Percentiles rank a stretch among this genome's conserved stretches.
Evolutionary conservation across 2,329 filamentous ascomycete genomes (phyloP).

Genomic region (Biscogniauxia sp.): DNA sequence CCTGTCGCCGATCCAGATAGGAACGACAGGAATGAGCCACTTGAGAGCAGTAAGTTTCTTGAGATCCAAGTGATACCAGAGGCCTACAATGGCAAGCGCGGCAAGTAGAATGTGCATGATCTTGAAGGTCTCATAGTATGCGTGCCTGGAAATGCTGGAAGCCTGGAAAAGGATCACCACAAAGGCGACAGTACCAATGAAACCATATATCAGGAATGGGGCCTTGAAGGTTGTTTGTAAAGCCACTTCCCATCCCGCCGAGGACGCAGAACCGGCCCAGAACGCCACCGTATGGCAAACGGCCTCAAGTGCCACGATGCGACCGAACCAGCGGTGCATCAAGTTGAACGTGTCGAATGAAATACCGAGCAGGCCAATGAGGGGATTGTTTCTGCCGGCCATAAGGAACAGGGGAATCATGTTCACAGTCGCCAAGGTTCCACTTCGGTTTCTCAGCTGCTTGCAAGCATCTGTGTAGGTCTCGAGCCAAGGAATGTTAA

Average conservation of each 20-base stretch:
- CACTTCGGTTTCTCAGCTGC: constrained; percentile 65
- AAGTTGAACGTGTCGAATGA: constrained; percentile 83
- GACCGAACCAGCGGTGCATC: constrained; percentile 76
- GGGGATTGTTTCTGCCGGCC: constrained; percentile 74
- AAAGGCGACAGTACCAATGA: constrained; percentile 61
- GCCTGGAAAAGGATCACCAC: constrained; percentile 66
- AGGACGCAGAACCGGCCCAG: constrained; percentile 42
- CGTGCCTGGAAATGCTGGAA: constrained; percentile 68
- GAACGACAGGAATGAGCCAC: constrained; percentile 60
- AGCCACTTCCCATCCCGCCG: constrained; percentile 48
- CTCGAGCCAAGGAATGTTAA: constrained; percentile 59
- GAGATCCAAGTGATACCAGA: constrained; percentile 66
- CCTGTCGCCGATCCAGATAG: constrained; percentile 68
- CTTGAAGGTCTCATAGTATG: constrained; percentile 78
- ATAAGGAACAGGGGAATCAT: constrained; percentile 75
- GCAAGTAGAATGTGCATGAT: constrained; percentile 67
- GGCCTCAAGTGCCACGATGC: constrained; percentile 70
- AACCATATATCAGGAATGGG: constrained; percentile 58
- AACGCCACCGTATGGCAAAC: constrained; percentile 64
- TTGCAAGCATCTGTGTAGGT: constrained; percentile 43
- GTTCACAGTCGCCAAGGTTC: constrained; percentile 69
- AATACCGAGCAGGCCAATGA: constrained; percentile 69
- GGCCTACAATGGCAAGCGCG: constrained; percentile 55
- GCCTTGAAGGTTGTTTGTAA: constrained; percentile 36
- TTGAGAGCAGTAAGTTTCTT: constrained; percentile 53